Evolutionary conservation across 768 basidiomycete genomes (phyloP).

Genomic region (Fibroporia radiculosa): DNA sequence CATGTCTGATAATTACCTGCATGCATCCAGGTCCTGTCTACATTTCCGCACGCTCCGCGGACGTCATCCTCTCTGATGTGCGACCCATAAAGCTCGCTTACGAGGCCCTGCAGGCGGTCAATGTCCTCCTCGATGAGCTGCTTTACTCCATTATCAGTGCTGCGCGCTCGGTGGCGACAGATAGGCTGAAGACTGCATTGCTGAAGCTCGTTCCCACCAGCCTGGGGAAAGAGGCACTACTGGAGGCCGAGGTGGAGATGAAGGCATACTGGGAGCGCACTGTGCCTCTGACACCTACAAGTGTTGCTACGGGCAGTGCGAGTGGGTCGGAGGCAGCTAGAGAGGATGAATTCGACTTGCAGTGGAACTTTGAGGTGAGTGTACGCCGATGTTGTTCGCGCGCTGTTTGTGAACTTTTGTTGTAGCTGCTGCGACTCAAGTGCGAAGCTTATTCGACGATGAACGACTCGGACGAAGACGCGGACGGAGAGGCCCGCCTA

Average conservation of each 20-base stretch:
- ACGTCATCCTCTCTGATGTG: conserved; percentile 87
- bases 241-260: conserved; percentile 90
- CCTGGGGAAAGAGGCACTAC: conserved; percentile 84
- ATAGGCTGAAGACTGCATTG: conserved; percentile 65
- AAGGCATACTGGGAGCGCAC: conserved; percentile 84
- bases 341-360: conserved; percentile 52
- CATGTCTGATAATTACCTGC: too few relatives aligned
- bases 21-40: conserved; percentile 70
- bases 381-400: not conserved
- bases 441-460: conserved; percentile 85
- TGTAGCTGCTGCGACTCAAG: conserved; percentile 70
- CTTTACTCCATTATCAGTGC: conserved; percentile 62
- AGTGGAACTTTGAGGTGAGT: conserved; percentile 68
- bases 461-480: conserved; percentile 74
- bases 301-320: conserved; percentile 16
- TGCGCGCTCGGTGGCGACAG: conserved; percentile 63
- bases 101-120: conserved; percentile 73
- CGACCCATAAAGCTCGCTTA: conserved; percentile 81
- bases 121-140: conserved; percentile 79
- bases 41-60: conserved; percentile 77
- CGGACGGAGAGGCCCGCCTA: conserved; percentile 51
- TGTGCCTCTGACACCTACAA: conserved; percentile 20
- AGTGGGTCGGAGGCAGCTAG: conserved; percentile 41
- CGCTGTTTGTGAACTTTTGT: conserved; percentile 7
- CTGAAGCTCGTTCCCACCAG: conserved; percentile 68